Base-by-base conservation (phyloP, 169 alveolate species). In the Neospora caninum region DNA sequence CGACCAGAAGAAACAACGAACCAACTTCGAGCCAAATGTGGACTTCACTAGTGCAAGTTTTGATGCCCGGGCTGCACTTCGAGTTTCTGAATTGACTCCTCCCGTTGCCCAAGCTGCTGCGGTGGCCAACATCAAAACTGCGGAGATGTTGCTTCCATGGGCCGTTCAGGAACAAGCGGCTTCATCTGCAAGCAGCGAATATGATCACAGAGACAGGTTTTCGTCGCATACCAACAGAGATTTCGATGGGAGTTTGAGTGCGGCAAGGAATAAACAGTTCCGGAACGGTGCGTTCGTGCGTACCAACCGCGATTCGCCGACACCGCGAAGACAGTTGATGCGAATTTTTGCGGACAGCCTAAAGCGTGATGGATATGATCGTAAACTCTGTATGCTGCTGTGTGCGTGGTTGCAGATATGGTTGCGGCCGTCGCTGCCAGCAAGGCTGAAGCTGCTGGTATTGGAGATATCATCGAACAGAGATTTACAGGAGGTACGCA, bases 131-230 rank as follows among this genome's bases (percentile, higher is more conserved):
- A 20, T 78, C 29, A 78, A 39, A 78, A 29, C 34, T 31, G 87
- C 87, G 45, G 87, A 78, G 87, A 78, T 78, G 87, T 39, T 78
- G 31, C 87, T 78, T 13, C 87, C 87, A 34, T 78, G 87, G 87
- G 87, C 41, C 29, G 13, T 78, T 22, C 87, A 78, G 45, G 87
- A 78, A 1, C 87, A 78, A 38, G 45, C 27, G 45, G 87, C 87
- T 78, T 34, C 53, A 34, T 39, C 45, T 18, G 42, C 45, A 39
- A 39, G 87, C 53, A 78, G 27, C 34, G 45, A 38, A 78, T 22
- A 20, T 0, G 45, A 22, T 6, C 39, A 34, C 41, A 34, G 53
- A 34, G 41, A 78, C 34, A 34, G 43, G 29, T 16, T 6, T 10
- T 39, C 87, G 6, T 39, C 27, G 87, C 41, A 78, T 27, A 31